phyloP scores from a whole-genome alignment of 345 rosid species.

The Eucalyptus erythrocorys region DNA sequence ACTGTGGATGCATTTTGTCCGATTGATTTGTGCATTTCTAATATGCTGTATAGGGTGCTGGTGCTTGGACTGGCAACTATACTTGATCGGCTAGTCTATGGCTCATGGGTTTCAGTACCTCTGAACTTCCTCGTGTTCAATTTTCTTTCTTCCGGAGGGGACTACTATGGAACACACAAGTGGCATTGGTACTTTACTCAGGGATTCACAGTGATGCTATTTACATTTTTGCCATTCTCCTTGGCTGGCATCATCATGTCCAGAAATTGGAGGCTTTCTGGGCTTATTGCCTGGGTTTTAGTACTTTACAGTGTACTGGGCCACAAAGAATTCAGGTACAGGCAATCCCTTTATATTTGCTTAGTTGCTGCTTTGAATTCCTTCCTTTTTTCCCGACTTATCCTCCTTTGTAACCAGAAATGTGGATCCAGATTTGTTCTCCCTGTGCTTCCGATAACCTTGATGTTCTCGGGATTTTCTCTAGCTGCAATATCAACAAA shows the following conservation, averaged over 20 bases:
- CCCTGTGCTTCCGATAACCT: constrained; percentile 85
- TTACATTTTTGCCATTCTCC: constrained; percentile 69
- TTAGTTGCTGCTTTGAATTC: not conserved
- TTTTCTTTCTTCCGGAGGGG: constrained; percentile 93
- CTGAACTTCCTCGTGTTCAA: constrained; percentile 87
- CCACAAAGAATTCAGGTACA: constrained; percentile 91
- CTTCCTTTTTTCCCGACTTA: not conserved
- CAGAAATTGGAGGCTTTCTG: constrained; percentile 55
- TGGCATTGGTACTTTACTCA: constrained; percentile 99
- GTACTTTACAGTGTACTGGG: constrained; percentile 65
- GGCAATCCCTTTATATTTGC: not conserved
- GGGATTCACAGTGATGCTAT: constrained; percentile 83
- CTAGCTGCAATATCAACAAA: constrained; percentile 36
- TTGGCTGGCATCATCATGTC: constrained; percentile 50
- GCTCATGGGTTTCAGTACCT: constrained; percentile 83
- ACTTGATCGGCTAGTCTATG: constrained; percentile 70
- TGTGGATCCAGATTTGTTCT: constrained; percentile 70
- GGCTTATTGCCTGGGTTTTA: constrained; percentile 76
- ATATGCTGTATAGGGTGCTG: constrained; percentile 35
- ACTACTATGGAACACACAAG: constrained; percentile 89
- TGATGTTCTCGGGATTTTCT: constrained; percentile 79
- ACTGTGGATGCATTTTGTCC: not conserved
- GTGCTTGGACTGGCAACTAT: constrained; percentile 52
- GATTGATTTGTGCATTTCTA: not conserved
- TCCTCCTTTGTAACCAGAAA: constrained; percentile 13